Conservation (phyloP, 1,139 yeast genomes). For the Pichia norvegensis region DNA sequence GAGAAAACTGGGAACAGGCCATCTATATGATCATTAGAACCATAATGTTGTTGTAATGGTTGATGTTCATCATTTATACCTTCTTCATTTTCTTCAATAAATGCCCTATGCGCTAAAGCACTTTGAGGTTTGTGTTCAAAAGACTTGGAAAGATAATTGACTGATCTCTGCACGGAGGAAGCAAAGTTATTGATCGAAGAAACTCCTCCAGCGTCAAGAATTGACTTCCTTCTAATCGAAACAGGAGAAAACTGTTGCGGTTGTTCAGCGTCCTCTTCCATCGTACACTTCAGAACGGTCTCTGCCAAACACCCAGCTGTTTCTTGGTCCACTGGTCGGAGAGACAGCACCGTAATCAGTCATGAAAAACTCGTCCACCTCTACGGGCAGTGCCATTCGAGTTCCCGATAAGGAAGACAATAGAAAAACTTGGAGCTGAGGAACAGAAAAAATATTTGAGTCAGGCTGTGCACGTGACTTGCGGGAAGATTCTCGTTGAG, state of each 20-base stretch:
- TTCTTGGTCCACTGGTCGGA: too few species aligned
- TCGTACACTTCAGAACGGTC: not conserved
- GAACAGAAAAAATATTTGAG: not conserved
- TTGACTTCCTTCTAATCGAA: constrained; percentile 19
- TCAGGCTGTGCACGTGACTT: too few species aligned
- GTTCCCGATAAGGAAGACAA: too few species aligned
- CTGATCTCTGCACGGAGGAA: constrained; percentile 25
- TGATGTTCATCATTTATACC: not conserved
- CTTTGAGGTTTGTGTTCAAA: constrained; percentile 5
- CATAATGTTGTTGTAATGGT: not conserved
- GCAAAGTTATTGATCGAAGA: constrained; percentile 28
- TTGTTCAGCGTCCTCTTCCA: not conserved
- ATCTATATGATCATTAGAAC: not conserved
- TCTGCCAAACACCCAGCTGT: too few species aligned
- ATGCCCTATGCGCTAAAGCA: not conserved
- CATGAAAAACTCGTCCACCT: not conserved
- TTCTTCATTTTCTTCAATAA: not conserved
- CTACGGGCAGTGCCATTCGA: not conserved
- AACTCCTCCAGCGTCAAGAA: constrained; percentile 26
- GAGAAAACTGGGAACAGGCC: not conserved
- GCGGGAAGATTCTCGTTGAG: too few species aligned
- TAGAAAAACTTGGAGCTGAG: not conserved
- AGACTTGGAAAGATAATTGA: constrained; percentile 22
- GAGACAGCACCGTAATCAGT: not conserved
- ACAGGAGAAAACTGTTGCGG: constrained; percentile 1